Evolutionary conservation across 1,284 basidiomycete genomes (phyloP), one percentile per base, ranked within the genome.

Genomic region (Somion occarium): DNA sequence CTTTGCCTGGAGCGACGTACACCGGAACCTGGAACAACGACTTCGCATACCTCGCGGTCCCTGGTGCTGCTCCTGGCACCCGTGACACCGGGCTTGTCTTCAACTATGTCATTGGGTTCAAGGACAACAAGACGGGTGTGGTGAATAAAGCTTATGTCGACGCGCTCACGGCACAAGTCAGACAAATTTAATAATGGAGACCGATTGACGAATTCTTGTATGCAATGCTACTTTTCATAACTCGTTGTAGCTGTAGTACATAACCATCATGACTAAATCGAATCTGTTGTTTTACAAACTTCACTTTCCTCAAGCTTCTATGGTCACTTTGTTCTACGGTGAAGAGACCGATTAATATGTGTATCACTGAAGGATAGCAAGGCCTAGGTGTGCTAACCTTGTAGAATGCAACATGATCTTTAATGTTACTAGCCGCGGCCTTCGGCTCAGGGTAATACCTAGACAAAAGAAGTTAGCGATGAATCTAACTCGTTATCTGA

Each of bases 361-460:
- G n/a, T n/a, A n/a, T n/a, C n/a, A n/a, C n/a, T 11, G 34, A 37
- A 11, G 34, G n/a, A 37, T 37, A 11, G n/a, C 11, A 37, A 37
- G 34, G 34, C 34, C n/a, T n/a, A n/a, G 13, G 25, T 7, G 24
- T 22, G 12, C 62, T 38, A 44, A 78, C 84, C 73, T 84, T 83
- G 69, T 85, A 83, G 61, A 86, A 85, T 0, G 83, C 83, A 30
- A 85, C 68, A 56, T 83, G 78, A 15, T 71, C 70, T 62, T 82
- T 73, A 60, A 87, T 83, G 13, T 73, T 60, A 48, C 73, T 71
- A 0, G 82, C 83, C 55, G 72, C 74, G 7, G 73, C 68, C 38
- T 69, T 76, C 1, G 82, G 68, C 3, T 69, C 53, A 0, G 83
- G 76, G 59, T 87, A 86, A 59, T 80, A 83, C 85, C 84, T 85